These are phyloP conservation scores for Helicostylum pulchrum DNA, from an alignment of 192 early-diverging fungal genomes.

Conservation along the genomic window DNA sequence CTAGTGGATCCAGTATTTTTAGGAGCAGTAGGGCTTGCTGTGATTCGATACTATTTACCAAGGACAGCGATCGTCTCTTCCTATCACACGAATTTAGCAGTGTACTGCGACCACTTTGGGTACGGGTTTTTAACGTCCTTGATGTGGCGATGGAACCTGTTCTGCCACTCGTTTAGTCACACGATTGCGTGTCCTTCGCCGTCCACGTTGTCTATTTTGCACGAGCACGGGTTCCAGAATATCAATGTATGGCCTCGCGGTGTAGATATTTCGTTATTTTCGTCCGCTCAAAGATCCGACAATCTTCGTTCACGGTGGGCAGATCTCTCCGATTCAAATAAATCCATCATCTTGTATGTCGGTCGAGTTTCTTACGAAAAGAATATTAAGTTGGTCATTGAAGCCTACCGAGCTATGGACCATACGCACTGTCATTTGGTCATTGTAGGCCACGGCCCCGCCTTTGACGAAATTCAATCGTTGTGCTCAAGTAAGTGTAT, in stretches of 20 bases:
- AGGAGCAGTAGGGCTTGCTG: slow-evolving; percentile 19
- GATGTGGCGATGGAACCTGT: slow-evolving; percentile 37
- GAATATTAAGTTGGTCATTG: slow-evolving; percentile 30
- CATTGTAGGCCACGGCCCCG: slow-evolving; percentile 34
- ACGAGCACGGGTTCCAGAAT: slow-evolving; percentile 26
- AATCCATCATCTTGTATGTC: slow-evolving; percentile 31
- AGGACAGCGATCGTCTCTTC: slow-evolving; percentile 27
- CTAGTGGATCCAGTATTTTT: slow-evolving; percentile 34
- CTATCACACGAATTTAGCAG: slow-evolving; percentile 36
- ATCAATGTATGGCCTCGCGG: slow-evolving; percentile 31
- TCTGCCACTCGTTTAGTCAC: slow-evolving; percentile 21
- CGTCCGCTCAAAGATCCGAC: slow-evolving; percentile 18
- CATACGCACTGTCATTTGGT: slow-evolving; percentile 29
- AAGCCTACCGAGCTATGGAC: slow-evolving; percentile 32
- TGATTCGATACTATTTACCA: slow-evolving; percentile 4
- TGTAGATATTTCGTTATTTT: slow-evolving; percentile 30
- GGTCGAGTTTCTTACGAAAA: slow-evolving; percentile 37
- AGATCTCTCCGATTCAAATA: slow-evolving; percentile 1
- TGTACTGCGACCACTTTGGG: slow-evolving; percentile 33
- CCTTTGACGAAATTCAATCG: slow-evolving; percentile 28
- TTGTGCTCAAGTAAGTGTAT: slow-evolving; percentile 10
- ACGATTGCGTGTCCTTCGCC: slow-evolving; percentile 29
- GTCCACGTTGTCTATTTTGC: slow-evolving; percentile 25
- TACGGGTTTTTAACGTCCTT: slow-evolving; percentile 22
- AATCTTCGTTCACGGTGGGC: slow-evolving; percentile 27